A percentile compares a stretch with the other conserved stretches of the same genome.
These are phyloP conservation scores for Solanum piurae DNA, from an alignment of 257 asterid genomes.

Conservation along the genomic window DNA sequence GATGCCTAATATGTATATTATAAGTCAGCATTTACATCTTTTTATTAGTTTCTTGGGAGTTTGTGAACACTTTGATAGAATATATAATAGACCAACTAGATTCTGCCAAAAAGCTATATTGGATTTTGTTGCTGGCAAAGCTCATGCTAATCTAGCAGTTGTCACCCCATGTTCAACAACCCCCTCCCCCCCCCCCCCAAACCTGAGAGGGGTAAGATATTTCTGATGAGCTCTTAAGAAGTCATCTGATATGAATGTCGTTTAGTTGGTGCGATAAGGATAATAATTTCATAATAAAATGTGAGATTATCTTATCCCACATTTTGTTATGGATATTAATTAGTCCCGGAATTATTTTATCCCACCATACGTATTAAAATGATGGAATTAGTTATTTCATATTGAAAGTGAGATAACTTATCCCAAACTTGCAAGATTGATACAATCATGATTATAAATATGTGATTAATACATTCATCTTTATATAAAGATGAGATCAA, in stretches of 20 bases:
- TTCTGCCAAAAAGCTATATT: background rate
- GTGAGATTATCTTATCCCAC: background rate
- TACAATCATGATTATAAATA: background rate
- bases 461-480: background rate
- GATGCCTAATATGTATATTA: background rate
- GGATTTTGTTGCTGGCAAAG: background rate
- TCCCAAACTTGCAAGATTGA: background rate
- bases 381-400: background rate
- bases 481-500: background rate
- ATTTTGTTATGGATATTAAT: background rate
- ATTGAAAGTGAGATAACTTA: background rate
- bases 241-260: no score
- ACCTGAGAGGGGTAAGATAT: no score
- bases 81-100: background rate
- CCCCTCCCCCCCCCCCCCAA: no score
- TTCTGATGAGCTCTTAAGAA: no score
- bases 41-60: no score
- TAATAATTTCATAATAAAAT: background rate
- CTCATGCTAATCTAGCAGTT: background rate
- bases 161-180: background rate
- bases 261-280: background rate
- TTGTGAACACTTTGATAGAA: background rate
- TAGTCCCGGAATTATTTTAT: background rate
- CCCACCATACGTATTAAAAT: no score
- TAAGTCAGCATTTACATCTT: background rate